Conservation (phyloP, 176 grass and related monocot genomes). For the Pontederia crassipes region DNA sequence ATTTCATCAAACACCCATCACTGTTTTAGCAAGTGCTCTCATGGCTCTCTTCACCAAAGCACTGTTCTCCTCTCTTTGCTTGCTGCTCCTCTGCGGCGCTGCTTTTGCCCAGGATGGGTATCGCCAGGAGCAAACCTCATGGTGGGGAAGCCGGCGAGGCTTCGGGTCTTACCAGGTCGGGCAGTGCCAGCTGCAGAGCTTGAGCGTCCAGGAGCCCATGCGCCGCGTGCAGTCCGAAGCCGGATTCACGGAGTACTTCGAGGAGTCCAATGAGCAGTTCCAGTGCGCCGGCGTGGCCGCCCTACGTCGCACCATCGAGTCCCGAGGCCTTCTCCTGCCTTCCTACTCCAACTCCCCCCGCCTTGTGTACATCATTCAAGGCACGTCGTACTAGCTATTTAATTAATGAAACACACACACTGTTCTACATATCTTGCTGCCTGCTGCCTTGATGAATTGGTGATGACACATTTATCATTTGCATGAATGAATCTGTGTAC, state of each 20-base stretch:
- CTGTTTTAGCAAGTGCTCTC: too few relatives aligned
- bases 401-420: too few relatives aligned
- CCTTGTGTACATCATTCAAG: slow-evolving; percentile 41
- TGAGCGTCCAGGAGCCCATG: slow-evolving; percentile 25
- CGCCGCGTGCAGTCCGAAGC: slow-evolving; percentile 24
- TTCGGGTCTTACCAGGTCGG: neutral
- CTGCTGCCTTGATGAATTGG: neutral
- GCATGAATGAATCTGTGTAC: neutral
- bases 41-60: slow-evolving; percentile 12
- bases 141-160: slow-evolving; percentile 13
- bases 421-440: neutral
- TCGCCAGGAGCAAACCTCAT: neutral
- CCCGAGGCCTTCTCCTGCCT: slow-evolving; percentile 33
- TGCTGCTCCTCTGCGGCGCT: slow-evolving; percentile 14
- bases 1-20: too few relatives aligned
- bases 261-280: slow-evolving; percentile 26
- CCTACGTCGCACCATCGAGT: slow-evolving; percentile 8
- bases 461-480: neutral
- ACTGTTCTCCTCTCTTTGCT: slow-evolving; percentile 1
- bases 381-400: neutral
- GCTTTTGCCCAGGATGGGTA: slow-evolving; percentile 12
- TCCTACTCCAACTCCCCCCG: slow-evolving; percentile 23
- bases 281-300: slow-evolving; percentile 19
- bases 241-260: slow-evolving; percentile 32
- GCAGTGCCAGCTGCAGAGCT: slow-evolving; percentile 31